phyloP scores from a whole-genome alignment of 1,284 basidiomycete species.

The Moniliophthora roreri region DNA sequence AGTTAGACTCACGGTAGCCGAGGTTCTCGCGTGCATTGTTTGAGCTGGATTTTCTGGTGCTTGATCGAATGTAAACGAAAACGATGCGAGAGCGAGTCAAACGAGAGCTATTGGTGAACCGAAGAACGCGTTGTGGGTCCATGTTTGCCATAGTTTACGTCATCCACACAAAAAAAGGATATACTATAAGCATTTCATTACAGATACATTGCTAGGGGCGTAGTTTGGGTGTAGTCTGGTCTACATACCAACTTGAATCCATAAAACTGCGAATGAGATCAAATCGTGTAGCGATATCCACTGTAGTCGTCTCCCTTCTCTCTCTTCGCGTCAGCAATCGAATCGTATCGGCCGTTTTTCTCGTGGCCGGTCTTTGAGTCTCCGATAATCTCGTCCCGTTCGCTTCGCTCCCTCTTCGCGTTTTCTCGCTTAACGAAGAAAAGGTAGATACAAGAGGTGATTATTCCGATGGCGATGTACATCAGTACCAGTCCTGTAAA shows the following conservation, averaged over 20 bases:
- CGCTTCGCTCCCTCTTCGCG: conserved; percentile 57
- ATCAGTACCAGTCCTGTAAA: conserved; percentile 55
- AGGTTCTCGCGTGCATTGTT: conserved; percentile 11
- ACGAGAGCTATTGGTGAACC: conserved; percentile 50
- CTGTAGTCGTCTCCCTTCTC: conserved; percentile 63
- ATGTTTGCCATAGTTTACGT: no score
- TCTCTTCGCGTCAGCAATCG: conserved; percentile 49
- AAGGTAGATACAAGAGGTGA: conserved; percentile 47
- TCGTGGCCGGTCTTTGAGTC: conserved; percentile 27
- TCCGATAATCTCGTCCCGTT: conserved; percentile 67
- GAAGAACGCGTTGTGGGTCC: conserved; percentile 44
- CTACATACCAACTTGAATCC: neutral
- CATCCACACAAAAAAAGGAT: no score
- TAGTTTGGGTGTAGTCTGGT: no score
- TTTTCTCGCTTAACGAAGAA: conserved; percentile 61
- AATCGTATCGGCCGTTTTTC: conserved; percentile 47
- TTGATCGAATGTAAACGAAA: no score
- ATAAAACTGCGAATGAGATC: conserved; percentile 5
- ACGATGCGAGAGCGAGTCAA: conserved; percentile 23
- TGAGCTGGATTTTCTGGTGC: neutral
- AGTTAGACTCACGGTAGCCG: conserved; percentile 2
- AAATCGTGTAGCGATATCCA: conserved; percentile 52
- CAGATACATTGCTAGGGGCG: no score
- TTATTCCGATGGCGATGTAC: conserved; percentile 67
- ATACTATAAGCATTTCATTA: no score